Evolutionary conservation across 768 basidiomycete species (phyloP), one percentile per base, ranked within the genome.

Genomic region (Amanita pseudoporphyria): DNA sequence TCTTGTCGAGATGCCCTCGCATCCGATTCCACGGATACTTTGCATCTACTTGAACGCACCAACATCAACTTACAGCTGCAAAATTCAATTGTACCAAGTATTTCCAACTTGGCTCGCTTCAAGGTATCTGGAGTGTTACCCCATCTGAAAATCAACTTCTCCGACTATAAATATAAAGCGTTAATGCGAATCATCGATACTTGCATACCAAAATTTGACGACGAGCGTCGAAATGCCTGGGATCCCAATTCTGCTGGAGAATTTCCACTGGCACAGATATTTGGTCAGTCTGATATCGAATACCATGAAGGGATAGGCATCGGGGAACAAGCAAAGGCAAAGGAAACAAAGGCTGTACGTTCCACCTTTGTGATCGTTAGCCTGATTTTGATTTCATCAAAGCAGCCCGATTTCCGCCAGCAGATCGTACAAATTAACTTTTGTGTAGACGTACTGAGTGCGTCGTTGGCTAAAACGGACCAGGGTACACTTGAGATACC

Each of bases 141-240:
- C 1, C 78, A 79, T 26, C 72, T 99, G 9, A 86, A 87, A 59
- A 74, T 96, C 62, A 98, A 99, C 64, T 68, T 94, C 39, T 92
- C 89, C 18, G 89, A 92, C 58, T 78, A 79, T 6, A 95, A 94
- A 63, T 95, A 95, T 67, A 86, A 94, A 66, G 78, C 84, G 1
- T 66, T 98, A 38, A 91, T 99, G 88, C 81, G 89, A 7, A 72
- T 98, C 50, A 78, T 98, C 57, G 94, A 98, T 58, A 82, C 93
- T 22, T 80, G 83, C 24, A 82, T 98, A 33, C 96, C 96, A 12
- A 78, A 83, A 51, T 84, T 97, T 56, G 84, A 78, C 38, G 70
- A 76, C 21, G 71, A 67, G 19, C 26, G 63, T 57, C 41, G 52
- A 9, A 49, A 31, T 12, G 36, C n/a, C 9, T 32, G 14, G 28